Conservation (phyloP, 2,329 filamentous ascomycete genomes). For the Colletotrichum australisinense region DNA sequence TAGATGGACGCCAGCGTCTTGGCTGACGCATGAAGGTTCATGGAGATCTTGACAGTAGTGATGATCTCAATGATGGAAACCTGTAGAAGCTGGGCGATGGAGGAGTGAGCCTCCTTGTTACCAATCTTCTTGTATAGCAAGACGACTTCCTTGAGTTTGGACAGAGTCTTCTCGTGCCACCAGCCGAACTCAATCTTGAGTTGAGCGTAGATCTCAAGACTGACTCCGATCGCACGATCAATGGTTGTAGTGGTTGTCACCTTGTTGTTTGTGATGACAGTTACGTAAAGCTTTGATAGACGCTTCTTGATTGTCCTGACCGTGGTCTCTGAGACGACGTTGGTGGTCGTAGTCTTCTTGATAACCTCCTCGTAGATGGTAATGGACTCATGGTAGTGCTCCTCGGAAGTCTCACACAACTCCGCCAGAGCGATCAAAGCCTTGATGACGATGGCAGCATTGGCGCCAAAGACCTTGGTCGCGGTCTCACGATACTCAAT, state of each 20-base stretch:
- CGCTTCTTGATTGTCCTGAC: slow-evolving; percentile 60
- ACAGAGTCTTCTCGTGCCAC: slow-evolving; percentile 57
- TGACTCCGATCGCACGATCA: slow-evolving; percentile 45
- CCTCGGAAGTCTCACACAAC: slow-evolving; percentile 56
- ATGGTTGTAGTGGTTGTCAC: slow-evolving; percentile 48
- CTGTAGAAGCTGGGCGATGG: slow-evolving; percentile 52
- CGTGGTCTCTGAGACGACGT: slow-evolving; percentile 48
- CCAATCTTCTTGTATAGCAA: slow-evolving; percentile 52
- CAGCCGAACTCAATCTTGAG: slow-evolving; percentile 56
- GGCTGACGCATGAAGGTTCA: slow-evolving; percentile 61
- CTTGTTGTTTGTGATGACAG: slow-evolving; percentile 50
- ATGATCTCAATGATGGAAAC: slow-evolving; percentile 54
- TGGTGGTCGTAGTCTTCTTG: slow-evolving; percentile 46
- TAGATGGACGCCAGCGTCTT: slow-evolving; percentile 59
- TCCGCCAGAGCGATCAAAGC: slow-evolving; percentile 53
- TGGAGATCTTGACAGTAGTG: slow-evolving; percentile 47
- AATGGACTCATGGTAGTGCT: slow-evolving; percentile 56
- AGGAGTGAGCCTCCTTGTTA: slow-evolving; percentile 50
- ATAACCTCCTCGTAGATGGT: slow-evolving; percentile 59
- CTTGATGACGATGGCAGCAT: slow-evolving; percentile 40
- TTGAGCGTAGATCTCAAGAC: slow-evolving; percentile 55
- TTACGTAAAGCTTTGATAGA: slow-evolving; percentile 57
- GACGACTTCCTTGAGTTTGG: slow-evolving; percentile 55
- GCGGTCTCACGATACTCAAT: slow-evolving; percentile 60
- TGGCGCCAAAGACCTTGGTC: slow-evolving; percentile 48